These are phyloP conservation scores for Silene coronaria DNA, from an alignment of 179 eudicot genomes.

Conservation along the genomic window DNA sequence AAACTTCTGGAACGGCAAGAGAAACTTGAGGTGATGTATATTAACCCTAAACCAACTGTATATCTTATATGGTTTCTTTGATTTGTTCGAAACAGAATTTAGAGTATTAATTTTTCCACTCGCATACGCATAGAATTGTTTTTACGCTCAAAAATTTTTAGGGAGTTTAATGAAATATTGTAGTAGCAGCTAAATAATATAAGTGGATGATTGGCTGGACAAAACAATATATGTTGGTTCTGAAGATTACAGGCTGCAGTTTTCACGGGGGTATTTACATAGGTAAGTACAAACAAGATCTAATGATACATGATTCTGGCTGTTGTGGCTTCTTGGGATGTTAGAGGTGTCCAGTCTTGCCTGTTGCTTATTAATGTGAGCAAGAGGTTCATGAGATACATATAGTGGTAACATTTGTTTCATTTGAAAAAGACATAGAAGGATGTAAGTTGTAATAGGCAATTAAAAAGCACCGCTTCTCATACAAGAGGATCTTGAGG, in stretches of 20 bases:
- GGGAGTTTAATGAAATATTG: background rate
- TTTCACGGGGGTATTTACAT: background rate
- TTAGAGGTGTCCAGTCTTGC: background rate
- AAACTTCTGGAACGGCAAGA: constrained; percentile 81
- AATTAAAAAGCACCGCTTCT: too few species aligned
- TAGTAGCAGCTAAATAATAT: background rate
- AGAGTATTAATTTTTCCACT: background rate
- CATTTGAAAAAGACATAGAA: background rate
- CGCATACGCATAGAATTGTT: background rate
- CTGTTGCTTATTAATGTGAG: background rate
- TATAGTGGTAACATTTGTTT: background rate
- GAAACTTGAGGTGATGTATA: constrained; percentile 61
- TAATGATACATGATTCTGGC: background rate
- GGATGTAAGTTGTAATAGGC: background rate
- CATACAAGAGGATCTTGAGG: too few species aligned
- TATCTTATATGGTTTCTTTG: background rate
- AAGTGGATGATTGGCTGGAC: background rate
- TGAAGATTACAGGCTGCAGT: constrained; percentile 4
- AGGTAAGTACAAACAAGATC: background rate
- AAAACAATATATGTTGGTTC: background rate
- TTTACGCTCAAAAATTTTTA: background rate
- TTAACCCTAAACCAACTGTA: background rate
- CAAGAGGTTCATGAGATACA: background rate
- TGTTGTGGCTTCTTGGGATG: background rate
- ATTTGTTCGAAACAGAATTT: background rate